Evolutionary conservation across 768 basidiomycete species (phyloP).

Genomic region (Termitomyces sp.): DNA sequence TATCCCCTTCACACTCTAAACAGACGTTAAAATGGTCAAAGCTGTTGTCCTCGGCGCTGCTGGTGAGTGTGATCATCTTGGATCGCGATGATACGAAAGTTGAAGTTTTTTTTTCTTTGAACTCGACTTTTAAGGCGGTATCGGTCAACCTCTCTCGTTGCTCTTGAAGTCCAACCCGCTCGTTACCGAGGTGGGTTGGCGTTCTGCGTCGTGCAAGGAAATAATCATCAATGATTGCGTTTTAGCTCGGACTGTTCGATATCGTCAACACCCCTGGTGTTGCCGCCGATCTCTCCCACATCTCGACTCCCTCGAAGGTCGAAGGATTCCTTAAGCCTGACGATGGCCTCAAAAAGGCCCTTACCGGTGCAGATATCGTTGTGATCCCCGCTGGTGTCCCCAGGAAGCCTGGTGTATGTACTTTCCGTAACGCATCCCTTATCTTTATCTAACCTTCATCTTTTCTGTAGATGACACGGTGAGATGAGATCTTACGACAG

Average conservation of each 20-base stretch:
- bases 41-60: slow-evolving; percentile 96
- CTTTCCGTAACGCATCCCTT: slow-evolving; percentile 3
- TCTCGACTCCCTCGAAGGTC: slow-evolving; percentile 84
- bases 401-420: slow-evolving; percentile 85
- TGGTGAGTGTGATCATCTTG: slow-evolving; percentile 43
- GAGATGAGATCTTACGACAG: slow-evolving; percentile 13
- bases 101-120: slow-evolving; percentile 1
- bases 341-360: slow-evolving; percentile 77
- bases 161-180: slow-evolving; percentile 84
- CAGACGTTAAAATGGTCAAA: slow-evolving; percentile 48
- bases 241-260: slow-evolving; percentile 86
- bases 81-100: slow-evolving; percentile 11
- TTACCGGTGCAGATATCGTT: slow-evolving; percentile 85
- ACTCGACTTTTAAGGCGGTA: slow-evolving; percentile 66
- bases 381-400: slow-evolving; percentile 97
- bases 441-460: slow-evolving; percentile 2
- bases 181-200: slow-evolving; percentile 63
- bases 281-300: slow-evolving; percentile 91
- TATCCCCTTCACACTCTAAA: neutral
- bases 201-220: neutral
- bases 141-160: slow-evolving; percentile 93
- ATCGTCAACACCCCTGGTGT: slow-evolving; percentile 98
- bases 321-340: slow-evolving; percentile 77
- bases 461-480: slow-evolving; percentile 51
- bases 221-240: neutral